These are phyloP conservation scores for Tulasnella sp. DNA, from an alignment of 768 basidiomycete species.

Conservation along the genomic window DNA sequence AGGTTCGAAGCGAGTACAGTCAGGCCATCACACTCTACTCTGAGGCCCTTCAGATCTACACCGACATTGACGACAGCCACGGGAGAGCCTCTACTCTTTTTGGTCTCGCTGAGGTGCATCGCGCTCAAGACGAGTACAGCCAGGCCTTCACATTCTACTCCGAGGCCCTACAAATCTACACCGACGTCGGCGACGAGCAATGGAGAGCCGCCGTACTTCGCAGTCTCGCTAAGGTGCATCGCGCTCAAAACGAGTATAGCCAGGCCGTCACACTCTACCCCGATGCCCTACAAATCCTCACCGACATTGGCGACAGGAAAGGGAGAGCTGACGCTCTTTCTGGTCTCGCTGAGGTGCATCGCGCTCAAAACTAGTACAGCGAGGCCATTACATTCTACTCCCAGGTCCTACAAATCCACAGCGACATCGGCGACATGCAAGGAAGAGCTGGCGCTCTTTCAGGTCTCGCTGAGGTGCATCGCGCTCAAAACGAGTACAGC, in stretches of 20 bases:
- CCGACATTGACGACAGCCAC: too few relatives aligned
- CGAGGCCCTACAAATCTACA: not conserved
- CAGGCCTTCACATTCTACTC: not conserved
- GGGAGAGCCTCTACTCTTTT: too few relatives aligned
- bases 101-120: too few relatives aligned
- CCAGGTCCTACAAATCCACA: not conserved
- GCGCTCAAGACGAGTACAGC: not conserved
- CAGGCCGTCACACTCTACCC: not conserved
- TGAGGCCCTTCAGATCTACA: too few relatives aligned
- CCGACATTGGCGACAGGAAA: not conserved
- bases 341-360: not conserved
- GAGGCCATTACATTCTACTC: not conserved
- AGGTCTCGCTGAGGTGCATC: not conserved
- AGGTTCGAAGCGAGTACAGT: too few relatives aligned
- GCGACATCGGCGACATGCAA: not conserved
- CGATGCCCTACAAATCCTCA: not conserved
- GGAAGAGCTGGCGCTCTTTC: not conserved
- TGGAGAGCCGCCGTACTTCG: not conserved
- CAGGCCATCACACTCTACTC: too few relatives aligned
- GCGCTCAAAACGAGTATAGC: not conserved
- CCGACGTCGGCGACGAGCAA: not conserved
- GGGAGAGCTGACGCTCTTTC: not conserved
- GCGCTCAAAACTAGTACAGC: not conserved
- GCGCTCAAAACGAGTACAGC: too few relatives aligned
- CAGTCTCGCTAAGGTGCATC: not conserved